Evolutionary conservation across 495 filamentous ascomycete genomes (phyloP), one percentile per base, ranked within the genome.

Genomic region (Tirmania nivea): DNA sequence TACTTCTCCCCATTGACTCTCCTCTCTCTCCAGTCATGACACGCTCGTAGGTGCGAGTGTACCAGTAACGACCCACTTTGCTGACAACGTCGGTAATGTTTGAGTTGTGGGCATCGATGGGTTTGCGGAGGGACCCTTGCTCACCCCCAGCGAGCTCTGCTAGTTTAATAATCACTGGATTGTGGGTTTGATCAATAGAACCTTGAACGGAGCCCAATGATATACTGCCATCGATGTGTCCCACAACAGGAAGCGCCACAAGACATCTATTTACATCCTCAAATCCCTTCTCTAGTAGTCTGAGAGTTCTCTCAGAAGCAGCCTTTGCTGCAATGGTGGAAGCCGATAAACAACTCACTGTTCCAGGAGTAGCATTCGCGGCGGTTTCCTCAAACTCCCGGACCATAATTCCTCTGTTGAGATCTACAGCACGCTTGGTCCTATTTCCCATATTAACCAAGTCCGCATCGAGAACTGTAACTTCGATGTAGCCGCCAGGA

Each of bases 61-160:
- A 95, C 90, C 92, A 96, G 86, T 87, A 97, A 39, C 92, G 72
- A 14, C 90, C 92, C 8, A 97, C 89, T 56, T 78, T 80, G 17
- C 87, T 78, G 17, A 96, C 86, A 70, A 93, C 92, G 61, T 86
- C 87, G 4, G 84, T 83, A 59, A 95, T 92, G 52, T 50, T 49
- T 19, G 17, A 45, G 17, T 45, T 19, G 39, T 19, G 12, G 12
- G 39, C 12, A 14, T 45, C 39, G 39, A 45, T 45, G 25, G 25
- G 25, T 45, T 45, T 45, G 12, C 12, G 39, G 17, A 19, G 39
- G 14, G 17, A 14, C 14, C 76, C 79, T 59, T 84, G 81, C 61
- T 92, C 85, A 34, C 69, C 75, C 7, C 77, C 74, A 17, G 71
- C 70, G 3, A 75, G 69, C 21, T 76, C 71, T 54, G 81, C 79